Evolutionary conservation across 495 filamentous ascomycete genomes (phyloP).

Genomic region (Talaromyces borbonicus): DNA sequence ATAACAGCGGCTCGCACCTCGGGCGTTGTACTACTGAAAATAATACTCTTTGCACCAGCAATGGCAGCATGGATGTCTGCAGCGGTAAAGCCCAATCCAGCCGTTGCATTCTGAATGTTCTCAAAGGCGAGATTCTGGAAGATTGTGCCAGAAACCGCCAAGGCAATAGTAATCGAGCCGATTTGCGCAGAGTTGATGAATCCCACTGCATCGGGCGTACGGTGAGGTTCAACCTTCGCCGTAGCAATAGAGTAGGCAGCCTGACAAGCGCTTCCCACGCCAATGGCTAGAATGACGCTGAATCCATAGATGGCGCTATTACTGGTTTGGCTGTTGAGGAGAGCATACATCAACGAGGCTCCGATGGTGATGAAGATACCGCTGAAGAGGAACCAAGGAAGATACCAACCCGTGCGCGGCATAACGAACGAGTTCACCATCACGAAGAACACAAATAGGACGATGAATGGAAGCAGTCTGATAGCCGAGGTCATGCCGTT

Average conservation of each 20-base stretch:
- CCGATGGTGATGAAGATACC: slow-evolving; percentile 37
- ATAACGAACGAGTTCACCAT: slow-evolving; percentile 12
- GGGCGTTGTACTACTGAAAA: slow-evolving; percentile 1
- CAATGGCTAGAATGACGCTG: slow-evolving; percentile 37
- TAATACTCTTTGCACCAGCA: slow-evolving; percentile 4
- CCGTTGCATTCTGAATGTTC: neutral
- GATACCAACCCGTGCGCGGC: slow-evolving; percentile 35
- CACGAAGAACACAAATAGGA: slow-evolving; percentile 25
- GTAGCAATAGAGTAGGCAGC: slow-evolving; percentile 41
- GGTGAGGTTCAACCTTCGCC: slow-evolving; percentile 20
- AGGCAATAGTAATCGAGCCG: slow-evolving; percentile 37
- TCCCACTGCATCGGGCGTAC: neutral
- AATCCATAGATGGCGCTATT: slow-evolving; percentile 40
- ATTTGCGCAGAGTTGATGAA: slow-evolving; percentile 30
- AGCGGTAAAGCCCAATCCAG: neutral
- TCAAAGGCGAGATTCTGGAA: slow-evolving; percentile 41
- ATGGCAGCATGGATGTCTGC: slow-evolving; percentile 7
- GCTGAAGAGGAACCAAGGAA: slow-evolving; percentile 41
- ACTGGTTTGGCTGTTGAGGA: slow-evolving; percentile 18
- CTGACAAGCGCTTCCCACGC: slow-evolving; percentile 40
- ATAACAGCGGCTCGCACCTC: neutral
- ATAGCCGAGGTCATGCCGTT: slow-evolving; percentile 25
- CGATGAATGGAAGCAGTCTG: slow-evolving; percentile 24
- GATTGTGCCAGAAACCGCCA: slow-evolving; percentile 45
- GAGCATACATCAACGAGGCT: slow-evolving; percentile 36